Percentiles rank a stretch among this genome's conserved stretches.
phyloP scores from a whole-genome alignment of 2,329 filamentous ascomycete genomes.

The Fusarium decemcellulare region DNA sequence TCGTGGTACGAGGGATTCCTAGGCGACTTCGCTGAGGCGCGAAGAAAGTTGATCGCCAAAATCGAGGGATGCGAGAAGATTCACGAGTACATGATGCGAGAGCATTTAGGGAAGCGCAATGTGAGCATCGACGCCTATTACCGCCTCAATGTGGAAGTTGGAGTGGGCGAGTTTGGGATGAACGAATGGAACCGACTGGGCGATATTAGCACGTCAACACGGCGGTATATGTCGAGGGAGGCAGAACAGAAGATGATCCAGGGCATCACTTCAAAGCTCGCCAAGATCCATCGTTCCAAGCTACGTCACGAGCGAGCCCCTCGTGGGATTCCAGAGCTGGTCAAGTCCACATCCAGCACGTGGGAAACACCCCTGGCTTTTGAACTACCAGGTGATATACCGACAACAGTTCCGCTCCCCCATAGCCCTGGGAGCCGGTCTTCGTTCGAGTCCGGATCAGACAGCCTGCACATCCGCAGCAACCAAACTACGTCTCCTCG shows the following conservation, averaged over 20 bases:
- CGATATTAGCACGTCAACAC: conserved; percentile 94
- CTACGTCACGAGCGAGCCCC: conserved; percentile 71
- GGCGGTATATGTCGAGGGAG: conserved; percentile 82
- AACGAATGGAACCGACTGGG: conserved; percentile 97
- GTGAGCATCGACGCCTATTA: conserved; percentile 94
- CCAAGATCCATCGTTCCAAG: conserved; percentile 85
- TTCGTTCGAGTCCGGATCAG: conserved; percentile 71
- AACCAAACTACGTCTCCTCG: conserved; percentile 60
- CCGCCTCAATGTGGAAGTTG: conserved; percentile 95
- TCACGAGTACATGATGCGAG: conserved; percentile 87
- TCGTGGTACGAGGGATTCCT: conserved; percentile 96
- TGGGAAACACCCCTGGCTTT: conserved; percentile 64
- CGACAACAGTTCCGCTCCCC: conserved; percentile 56
- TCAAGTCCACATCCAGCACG: conserved; percentile 59
- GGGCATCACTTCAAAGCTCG: conserved; percentile 83
- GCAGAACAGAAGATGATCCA: conserved; percentile 84
- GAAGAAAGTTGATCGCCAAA: conserved; percentile 86
- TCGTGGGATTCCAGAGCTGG: conserved; percentile 58
- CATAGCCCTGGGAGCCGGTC: conserved; percentile 60
- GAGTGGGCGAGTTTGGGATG: conserved; percentile 98
- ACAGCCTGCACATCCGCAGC: conserved; percentile 61
- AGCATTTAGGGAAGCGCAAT: conserved; percentile 81
- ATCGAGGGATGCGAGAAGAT: conserved; percentile 96
- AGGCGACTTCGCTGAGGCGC: conserved; percentile 92
- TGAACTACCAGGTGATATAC: conserved; percentile 71